Conservation (phyloP, 495 filamentous ascomycete species). For the Friedmanniomyces simplex region DNA sequence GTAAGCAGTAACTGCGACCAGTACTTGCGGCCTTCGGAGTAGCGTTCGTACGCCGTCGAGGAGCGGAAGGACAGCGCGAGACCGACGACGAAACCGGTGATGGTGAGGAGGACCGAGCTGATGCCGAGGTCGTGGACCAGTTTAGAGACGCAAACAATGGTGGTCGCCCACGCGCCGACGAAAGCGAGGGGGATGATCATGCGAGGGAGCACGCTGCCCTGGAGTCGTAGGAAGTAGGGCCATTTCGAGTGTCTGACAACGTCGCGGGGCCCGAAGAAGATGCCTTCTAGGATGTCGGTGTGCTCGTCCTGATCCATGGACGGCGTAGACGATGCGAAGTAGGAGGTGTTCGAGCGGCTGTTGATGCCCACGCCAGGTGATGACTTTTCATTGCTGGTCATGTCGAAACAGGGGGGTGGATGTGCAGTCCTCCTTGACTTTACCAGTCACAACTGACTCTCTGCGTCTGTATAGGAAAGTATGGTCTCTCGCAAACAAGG, state of each 20-base stretch:
- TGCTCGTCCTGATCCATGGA: background rate
- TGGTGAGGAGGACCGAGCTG: conserved; percentile 62
- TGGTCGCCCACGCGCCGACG: conserved; percentile 58
- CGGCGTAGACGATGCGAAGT: background rate
- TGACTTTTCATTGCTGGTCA: background rate
- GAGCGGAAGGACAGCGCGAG: conserved; percentile 72
- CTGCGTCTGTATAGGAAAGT: too few species aligned
- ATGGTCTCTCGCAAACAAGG: too few species aligned
- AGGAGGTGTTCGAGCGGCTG: background rate
- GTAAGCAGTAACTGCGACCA: conserved; percentile 66
- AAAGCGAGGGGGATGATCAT: conserved; percentile 62
- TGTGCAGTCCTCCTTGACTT: too few species aligned
- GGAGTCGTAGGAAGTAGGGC: conserved; percentile 68
- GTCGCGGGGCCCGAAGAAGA: conserved; percentile 49
- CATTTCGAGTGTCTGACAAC: conserved; percentile 69
- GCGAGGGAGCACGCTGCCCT: conserved; percentile 69
- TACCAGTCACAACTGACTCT: too few species aligned
- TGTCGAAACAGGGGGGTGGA: background rate
- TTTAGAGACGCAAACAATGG: conserved; percentile 53
- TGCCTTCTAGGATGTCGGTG: background rate
- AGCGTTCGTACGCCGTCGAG: conserved; percentile 74
- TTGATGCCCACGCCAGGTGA: background rate
- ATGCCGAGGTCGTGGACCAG: conserved; percentile 48
- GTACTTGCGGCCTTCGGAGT: conserved; percentile 62
- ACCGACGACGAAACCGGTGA: conserved; percentile 84